These are phyloP conservation scores for Aspergillus glaucus DNA, from an alignment of 2,329 filamentous ascomycete genomes.

Conservation along the genomic window DNA sequence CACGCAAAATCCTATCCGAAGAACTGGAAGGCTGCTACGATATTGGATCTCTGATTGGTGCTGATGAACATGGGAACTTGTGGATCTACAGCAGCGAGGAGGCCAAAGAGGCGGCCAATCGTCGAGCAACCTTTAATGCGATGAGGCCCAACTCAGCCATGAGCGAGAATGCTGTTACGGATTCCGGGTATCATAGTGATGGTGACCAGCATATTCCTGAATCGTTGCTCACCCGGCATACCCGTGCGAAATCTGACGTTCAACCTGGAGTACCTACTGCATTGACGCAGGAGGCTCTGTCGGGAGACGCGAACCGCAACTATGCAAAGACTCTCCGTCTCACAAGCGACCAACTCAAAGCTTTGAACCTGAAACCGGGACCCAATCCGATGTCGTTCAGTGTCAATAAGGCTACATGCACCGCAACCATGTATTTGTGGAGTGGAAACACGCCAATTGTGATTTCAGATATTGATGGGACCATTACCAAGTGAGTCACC, in stretches of 20 bases:
- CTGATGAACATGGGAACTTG: constrained; percentile 92
- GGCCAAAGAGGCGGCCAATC: constrained; percentile 81
- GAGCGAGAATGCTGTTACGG: constrained; percentile 75
- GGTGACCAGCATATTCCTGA: constrained; percentile 63
- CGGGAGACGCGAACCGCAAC: constrained; percentile 69
- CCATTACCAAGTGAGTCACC: constrained; percentile 71
- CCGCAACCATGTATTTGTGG: constrained; percentile 92
- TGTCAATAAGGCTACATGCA: constrained; percentile 88
- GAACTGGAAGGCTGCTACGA: constrained; percentile 94
- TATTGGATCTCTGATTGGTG: constrained; percentile 88
- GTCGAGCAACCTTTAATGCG: constrained; percentile 49
- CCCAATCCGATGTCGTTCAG: constrained; percentile 93
- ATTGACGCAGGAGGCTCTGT: constrained; percentile 40
- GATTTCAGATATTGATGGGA: constrained; percentile 97
- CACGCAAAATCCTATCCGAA: constrained; percentile 83
- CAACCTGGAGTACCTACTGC: constrained; percentile 61
- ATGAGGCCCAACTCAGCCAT: constrained; percentile 47
- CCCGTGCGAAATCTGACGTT: constrained; percentile 59
- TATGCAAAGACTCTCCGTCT: constrained; percentile 94
- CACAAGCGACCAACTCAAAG: constrained; percentile 91
- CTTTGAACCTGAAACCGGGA: constrained; percentile 73
- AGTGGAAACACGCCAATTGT: constrained; percentile 85
- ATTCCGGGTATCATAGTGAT: constrained; percentile 94
- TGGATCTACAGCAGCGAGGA: constrained; percentile 99
- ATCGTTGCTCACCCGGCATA: constrained; percentile 43